Evolutionary conservation across 768 basidiomycete species (phyloP).

Genomic region (Cubamyces lactineus): DNA sequence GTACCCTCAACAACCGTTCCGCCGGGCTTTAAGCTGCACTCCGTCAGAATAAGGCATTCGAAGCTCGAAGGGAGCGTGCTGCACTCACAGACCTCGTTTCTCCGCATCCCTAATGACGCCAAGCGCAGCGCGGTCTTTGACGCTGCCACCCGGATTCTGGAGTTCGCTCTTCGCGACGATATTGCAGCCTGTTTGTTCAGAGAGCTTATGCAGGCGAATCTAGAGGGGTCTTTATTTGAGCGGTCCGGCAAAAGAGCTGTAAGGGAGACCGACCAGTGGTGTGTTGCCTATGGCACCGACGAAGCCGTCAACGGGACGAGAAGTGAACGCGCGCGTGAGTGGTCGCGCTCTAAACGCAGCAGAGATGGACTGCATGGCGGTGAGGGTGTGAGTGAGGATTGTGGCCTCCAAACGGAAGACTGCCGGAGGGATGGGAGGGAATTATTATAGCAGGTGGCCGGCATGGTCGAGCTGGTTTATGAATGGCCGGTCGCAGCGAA

Average conservation of each 20-base stretch:
- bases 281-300: constrained; percentile 91
- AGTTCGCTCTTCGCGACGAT: constrained; percentile 98
- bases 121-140: constrained; percentile 96
- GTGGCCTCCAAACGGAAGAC: not conserved
- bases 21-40: constrained; percentile 76
- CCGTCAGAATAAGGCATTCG: not conserved
- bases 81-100: constrained; percentile 71
- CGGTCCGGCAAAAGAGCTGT: too few relatives aligned
- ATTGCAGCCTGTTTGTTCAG: constrained; percentile 78
- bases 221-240: constrained; percentile 34
- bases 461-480: constrained; percentile 5
- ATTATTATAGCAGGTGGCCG: constrained; percentile 3
- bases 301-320: constrained; percentile 69
- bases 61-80: not conserved
- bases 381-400: not conserved
- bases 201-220: constrained; percentile 84
- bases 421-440: not conserved
- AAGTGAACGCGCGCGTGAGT: constrained; percentile 35
- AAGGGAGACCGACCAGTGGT: constrained; percentile 61
- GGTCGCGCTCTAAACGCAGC: constrained; percentile 21
- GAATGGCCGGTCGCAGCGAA: constrained; percentile 16
- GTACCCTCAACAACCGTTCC: constrained; percentile 98
- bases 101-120: constrained; percentile 89
- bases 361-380: constrained; percentile 27
- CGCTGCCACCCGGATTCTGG: constrained; percentile 96